A percentile compares a stretch with the other conserved stretches of the same genome.
These are phyloP conservation scores for Ophiorrhiza pumila DNA, from an alignment of 257 asterid genomes.

Conservation along the genomic window DNA sequence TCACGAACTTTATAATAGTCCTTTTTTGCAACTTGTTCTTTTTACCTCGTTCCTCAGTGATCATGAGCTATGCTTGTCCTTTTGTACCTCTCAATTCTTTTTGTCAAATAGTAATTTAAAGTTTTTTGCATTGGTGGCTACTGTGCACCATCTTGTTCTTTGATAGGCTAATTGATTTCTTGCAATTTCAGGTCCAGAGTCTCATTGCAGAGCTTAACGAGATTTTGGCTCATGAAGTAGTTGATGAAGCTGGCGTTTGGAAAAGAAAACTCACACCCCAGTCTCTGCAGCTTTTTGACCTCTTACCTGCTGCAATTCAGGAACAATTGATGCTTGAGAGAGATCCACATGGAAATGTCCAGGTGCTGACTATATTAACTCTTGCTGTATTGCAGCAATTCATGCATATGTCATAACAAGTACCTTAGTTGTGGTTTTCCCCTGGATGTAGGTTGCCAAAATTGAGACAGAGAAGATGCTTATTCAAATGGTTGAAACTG, in stretches of 20 bases:
- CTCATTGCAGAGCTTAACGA: constrained; percentile 93
- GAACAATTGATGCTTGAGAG: constrained; percentile 97
- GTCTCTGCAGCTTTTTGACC: constrained; percentile 70
- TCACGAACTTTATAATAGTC: background rate
- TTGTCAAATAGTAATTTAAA: background rate
- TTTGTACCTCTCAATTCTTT: background rate
- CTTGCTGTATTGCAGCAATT: background rate
- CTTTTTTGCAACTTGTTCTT: background rate
- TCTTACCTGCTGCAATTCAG: constrained; percentile 84
- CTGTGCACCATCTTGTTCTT: constrained; percentile 10
- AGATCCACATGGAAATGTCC: constrained; percentile 99
- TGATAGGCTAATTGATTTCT: constrained; percentile 9
- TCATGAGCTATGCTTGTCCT: background rate
- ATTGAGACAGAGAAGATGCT: constrained; percentile 97
- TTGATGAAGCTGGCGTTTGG: constrained; percentile 95
- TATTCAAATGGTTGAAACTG: constrained; percentile 97
- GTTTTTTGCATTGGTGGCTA: background rate
- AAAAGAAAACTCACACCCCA: constrained; percentile 72
- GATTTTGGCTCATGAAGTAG: constrained; percentile 88
- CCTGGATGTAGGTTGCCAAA: constrained; percentile 71
- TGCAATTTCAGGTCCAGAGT: constrained; percentile 71
- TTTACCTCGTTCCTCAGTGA: background rate
- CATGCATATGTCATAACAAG: background rate
- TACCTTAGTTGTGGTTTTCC: constrained; percentile 10
- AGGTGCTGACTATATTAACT: constrained; percentile 37